These are phyloP conservation scores for Pleurotus eryngii DNA, from an alignment of 768 basidiomycete species.

Conservation along the genomic window DNA sequence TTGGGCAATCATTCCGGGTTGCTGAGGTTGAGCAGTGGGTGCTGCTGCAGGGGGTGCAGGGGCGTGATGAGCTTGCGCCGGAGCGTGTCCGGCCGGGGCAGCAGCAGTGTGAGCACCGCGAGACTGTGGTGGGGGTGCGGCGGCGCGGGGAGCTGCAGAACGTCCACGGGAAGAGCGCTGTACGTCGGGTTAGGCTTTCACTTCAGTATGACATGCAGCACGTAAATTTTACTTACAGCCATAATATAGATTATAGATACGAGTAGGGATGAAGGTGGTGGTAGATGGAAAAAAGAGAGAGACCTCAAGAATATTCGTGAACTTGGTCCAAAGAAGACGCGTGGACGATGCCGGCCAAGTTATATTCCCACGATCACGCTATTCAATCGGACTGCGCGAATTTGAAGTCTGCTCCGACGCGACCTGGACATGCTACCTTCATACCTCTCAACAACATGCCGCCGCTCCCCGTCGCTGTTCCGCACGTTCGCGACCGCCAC, in stretches of 20 bases:
- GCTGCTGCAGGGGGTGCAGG: slow-evolving; percentile 43
- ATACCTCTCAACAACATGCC: slow-evolving; percentile 5
- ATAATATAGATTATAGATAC: slow-evolving; percentile 25
- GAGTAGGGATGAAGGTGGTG: background rate
- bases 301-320: background rate
- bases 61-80: slow-evolving; percentile 31
- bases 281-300: background rate
- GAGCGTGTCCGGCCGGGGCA: slow-evolving; percentile 42
- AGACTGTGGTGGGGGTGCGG: slow-evolving; percentile 42
- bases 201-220: no score
- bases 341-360: background rate
- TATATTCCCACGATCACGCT: background rate
- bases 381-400: background rate
- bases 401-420: no score
- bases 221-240: slow-evolving; percentile 38
- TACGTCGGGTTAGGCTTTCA: background rate
- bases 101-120: slow-evolving; percentile 50
- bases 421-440: slow-evolving; percentile 5
- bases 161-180: slow-evolving; percentile 81
- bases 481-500: background rate
- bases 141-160: slow-evolving; percentile 48
- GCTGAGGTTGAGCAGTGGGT: slow-evolving; percentile 40
- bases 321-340: background rate
- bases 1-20: slow-evolving; percentile 74
- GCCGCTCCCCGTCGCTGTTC: background rate